Conservation (phyloP, 805 yeast species). For the Isabelozyma gotoi region DNA sequence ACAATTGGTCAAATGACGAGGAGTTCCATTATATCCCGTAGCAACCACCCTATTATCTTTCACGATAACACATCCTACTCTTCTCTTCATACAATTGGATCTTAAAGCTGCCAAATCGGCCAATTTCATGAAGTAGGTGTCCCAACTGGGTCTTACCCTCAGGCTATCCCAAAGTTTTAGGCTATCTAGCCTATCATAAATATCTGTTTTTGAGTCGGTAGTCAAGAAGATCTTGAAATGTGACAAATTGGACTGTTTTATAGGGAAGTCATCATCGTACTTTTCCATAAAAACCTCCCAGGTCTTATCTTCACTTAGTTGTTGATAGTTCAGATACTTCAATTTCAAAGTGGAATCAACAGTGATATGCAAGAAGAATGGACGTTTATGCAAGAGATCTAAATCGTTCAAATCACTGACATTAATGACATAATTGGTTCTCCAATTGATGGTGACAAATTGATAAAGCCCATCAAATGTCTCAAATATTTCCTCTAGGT, state of each 20-base stretch:
- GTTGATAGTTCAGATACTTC: conserved; percentile 30
- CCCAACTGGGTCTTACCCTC: conserved; percentile 91
- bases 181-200: conserved; percentile 40
- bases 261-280: conserved; percentile 48
- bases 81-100: conserved; percentile 94
- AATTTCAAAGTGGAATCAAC: conserved; percentile 68
- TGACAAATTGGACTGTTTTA: conserved; percentile 62
- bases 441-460: conserved; percentile 68
- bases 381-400: conserved; percentile 57
- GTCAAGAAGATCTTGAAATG: conserved; percentile 41
- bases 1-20: conserved; percentile 82
- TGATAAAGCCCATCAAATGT: conserved; percentile 48
- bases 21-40: conserved; percentile 98
- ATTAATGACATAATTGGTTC: conserved; percentile 57
- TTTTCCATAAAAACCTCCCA: conserved; percentile 37
- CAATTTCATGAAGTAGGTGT: conserved; percentile 87
- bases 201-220: conserved; percentile 30
- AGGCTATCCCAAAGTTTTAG: conserved; percentile 32
- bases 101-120: conserved; percentile 92
- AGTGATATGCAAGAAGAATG: conserved; percentile 79
- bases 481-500: conserved; percentile 36
- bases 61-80: conserved; percentile 95
- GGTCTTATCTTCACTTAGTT: conserved; percentile 4
- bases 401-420: conserved; percentile 45
- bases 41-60: conserved; percentile 84